phyloP scores from a whole-genome alignment of 2,329 filamentous ascomycete genomes.

The Botrytis squamosa region DNA sequence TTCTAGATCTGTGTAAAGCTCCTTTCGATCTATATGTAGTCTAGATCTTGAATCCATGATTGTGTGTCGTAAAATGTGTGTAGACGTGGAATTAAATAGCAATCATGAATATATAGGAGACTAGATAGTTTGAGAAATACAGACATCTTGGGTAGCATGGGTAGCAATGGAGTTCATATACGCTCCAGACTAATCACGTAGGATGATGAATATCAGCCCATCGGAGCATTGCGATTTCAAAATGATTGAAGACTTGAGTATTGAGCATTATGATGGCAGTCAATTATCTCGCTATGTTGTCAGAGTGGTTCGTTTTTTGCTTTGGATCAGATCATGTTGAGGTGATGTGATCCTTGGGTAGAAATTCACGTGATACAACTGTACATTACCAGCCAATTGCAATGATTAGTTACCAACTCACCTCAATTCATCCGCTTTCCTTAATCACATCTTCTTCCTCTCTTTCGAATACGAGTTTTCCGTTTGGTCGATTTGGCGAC shows the following conservation, averaged over 20 bases:
- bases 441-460: background rate
- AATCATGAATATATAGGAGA: background rate
- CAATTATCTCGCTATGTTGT: background rate
- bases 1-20: slow-evolving; percentile 30
- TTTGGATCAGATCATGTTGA: slow-evolving; percentile 10
- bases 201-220: slow-evolving; percentile 12
- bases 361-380: background rate
- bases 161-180: background rate
- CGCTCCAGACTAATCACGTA: background rate
- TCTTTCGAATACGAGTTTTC: background rate
- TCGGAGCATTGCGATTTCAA: background rate
- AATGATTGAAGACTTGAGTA: background rate
- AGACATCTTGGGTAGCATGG: background rate
- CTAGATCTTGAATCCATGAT: slow-evolving; percentile 8
- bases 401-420: background rate
- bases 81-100: background rate
- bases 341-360: background rate
- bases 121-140: background rate
- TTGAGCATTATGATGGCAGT: background rate
- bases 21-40: slow-evolving; percentile 28
- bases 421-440: background rate
- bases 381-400: background rate
- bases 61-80: background rate
- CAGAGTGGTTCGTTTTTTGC: slow-evolving; percentile 10
- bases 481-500: background rate